Evolutionary conservation across 2,329 filamentous ascomycete genomes (phyloP), one percentile per base, ranked within the genome.

Genomic region (Huntiella bhutanensis): DNA sequence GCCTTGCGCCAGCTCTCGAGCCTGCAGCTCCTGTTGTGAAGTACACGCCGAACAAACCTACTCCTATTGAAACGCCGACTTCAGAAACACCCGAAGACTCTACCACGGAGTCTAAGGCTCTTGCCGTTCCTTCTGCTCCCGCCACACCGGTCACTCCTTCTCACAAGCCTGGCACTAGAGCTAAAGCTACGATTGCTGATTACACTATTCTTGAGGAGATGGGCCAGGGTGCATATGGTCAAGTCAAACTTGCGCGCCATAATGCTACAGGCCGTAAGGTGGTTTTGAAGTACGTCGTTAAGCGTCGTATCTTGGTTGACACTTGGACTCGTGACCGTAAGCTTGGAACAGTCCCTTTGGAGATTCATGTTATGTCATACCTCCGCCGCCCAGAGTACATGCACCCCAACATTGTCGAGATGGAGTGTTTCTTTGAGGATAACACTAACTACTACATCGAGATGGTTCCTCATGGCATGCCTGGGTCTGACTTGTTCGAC

Each of bases 401-500:
- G 40, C 77, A 82, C 54, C 72, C 74, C 45, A 81, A 82, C 54
- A 80, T 82, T 54, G 74, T 82, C 12, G 76, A 81, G 59, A 81
- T 82, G 77, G 70, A 76, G 50, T 75, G 76, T 51, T 82, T 82
- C 58, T 81, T 82, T 54, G 77, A 82, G 59, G 84, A 92, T 54
- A 78, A 84, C 52, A 69, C 78, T 55, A 96, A 98, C 58, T 98
- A 98, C 64, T 98, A 98, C 62, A 98, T 98, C 54, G 91, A 96
- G 60, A 98, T 96, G 85, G 71, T 82, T 11, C 91, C 91, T 0
- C 91, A 96, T 56, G 91, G 91, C 1, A 68, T 95, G 34, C 91
- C 91, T 0, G 91, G 91, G 10, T 96, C 98, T 87, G 91, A 98
- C 60, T 71, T 98, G 2, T 98, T 98, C 57, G 91, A 98, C 62